Conservation (phyloP, 176 grass and related monocot species). For the Oryza glaberrima region DNA sequence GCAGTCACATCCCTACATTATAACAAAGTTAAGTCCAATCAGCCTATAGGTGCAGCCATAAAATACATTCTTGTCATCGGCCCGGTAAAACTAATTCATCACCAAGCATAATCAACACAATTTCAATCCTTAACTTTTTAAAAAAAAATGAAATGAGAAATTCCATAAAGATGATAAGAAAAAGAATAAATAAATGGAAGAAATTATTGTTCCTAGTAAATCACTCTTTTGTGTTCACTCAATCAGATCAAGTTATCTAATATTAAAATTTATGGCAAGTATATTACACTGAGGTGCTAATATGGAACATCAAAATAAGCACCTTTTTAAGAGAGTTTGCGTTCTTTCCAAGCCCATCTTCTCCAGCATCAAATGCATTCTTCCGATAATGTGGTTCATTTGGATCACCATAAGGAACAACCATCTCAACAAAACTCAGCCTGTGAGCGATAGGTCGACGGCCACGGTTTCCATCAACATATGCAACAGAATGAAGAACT, state of each 20-base stretch:
- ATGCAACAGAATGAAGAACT: constrained; percentile 64
- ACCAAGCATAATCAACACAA: neutral
- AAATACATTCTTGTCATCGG: no score
- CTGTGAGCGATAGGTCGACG: constrained; percentile 58
- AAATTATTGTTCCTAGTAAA: neutral
- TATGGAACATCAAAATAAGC: neutral
- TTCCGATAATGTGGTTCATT: constrained; percentile 54
- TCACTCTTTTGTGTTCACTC: neutral
- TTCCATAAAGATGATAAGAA: neutral
- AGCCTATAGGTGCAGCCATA: neutral
- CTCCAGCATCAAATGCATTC: constrained; percentile 72
- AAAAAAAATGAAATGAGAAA: neutral
- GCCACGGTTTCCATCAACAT: constrained; percentile 62
- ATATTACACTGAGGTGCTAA: neutral
- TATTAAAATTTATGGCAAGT: neutral
- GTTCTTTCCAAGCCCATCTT: constrained; percentile 64
- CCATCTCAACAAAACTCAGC: constrained; percentile 58
- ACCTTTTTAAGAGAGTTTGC: constrained; percentile 70
- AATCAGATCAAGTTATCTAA: neutral
- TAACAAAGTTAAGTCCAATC: neutral
- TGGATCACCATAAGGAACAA: no score
- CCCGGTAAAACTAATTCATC: neutral
- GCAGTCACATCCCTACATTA: constrained; percentile 78
- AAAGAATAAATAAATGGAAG: neutral
- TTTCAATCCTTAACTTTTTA: neutral